Base-by-base conservation (phyloP, 805 yeast species). In the Lipomyces yamadae region DNA sequence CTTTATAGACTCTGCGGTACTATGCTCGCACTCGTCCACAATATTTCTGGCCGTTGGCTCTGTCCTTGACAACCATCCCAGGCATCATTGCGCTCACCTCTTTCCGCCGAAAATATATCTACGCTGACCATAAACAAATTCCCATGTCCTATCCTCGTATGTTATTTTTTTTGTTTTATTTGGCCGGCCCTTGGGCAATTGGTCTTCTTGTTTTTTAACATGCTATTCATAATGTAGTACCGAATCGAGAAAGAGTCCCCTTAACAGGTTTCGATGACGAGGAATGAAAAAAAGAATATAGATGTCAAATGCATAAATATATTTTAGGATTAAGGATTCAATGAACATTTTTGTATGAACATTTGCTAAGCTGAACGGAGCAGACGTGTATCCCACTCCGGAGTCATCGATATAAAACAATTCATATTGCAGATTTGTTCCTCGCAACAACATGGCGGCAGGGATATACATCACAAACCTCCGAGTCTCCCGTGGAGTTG, bases 21-120 rank as follows among this genome's bases (percentile, higher is more conserved):
- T 88, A 86, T 73, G 89, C 92, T 15, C 89, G 88, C 78, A 85
- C 84, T 67, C 85, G 84, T 75, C 92, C 92, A 57, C 90, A 88
- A 78, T 81, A 88, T 72, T 87, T 88, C 77, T 86, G 80, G 76
- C 81, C 90, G 30, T 82, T 84, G 13, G 81, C 81, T 35, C 79
- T 88, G 73, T 91, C 90, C 2, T 75, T 83, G 60, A 81, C 80
- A 37, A 81, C 13, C 24, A 34, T 52, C n/a, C 63, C 65, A 7
- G 32, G 62, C 39, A 7, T 54, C 30, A 13, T 56, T 5, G 81
- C 80, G 35, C 52, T 62, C 48, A 29, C 34, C 11, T 64, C 68
- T 13, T 6, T 61, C 37, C 69, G 69, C 37, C 60, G 59, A 37
- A 84, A 81, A 74, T 86, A 79, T 74, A 76, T 86, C 68, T 88